Evolutionary conservation across 257 asterid genomes (phyloP).

Genomic region (Jasminum sambac): DNA sequence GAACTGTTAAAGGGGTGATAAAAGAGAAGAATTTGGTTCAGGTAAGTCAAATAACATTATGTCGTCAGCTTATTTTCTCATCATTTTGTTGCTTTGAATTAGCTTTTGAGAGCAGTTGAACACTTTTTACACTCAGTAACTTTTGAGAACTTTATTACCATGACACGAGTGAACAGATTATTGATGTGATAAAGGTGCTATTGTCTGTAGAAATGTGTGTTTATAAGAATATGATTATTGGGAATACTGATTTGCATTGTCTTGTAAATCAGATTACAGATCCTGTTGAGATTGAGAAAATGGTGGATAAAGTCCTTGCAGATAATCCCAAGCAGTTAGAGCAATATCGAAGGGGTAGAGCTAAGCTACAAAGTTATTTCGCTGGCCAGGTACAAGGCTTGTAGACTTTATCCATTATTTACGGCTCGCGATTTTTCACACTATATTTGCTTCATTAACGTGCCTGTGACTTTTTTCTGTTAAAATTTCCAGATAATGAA

Average conservation of each 20-base stretch:
- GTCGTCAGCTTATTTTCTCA: background rate
- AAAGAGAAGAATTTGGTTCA: slow-evolving; percentile 93
- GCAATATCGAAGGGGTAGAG: slow-evolving; percentile 88
- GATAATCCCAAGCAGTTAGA: slow-evolving; percentile 82
- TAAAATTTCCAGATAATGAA: slow-evolving; percentile 65
- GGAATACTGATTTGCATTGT: slow-evolving; percentile 3
- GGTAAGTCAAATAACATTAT: slow-evolving; percentile 50
- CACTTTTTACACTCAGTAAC: background rate
- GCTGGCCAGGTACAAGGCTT: slow-evolving; percentile 84
- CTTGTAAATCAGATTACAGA: slow-evolving; percentile 63
- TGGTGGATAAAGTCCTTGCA: slow-evolving; percentile 80
- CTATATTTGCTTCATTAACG: slow-evolving; percentile 2
- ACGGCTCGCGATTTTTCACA: background rate
- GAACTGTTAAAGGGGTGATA: slow-evolving; percentile 86
- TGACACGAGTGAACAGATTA: background rate
- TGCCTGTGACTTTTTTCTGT: slow-evolving; percentile 10
- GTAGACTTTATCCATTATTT: slow-evolving; percentile 9
- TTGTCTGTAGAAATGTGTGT: background rate
- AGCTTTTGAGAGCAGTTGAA: background rate
- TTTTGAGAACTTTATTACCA: background rate
- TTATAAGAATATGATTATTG: background rate
- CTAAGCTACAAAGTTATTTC: slow-evolving; percentile 87
- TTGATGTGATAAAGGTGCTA: background rate
- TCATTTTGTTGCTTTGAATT: background rate
- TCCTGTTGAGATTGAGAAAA: slow-evolving; percentile 80